Base-by-base conservation (phyloP, 345 rosid species). In the Euphorbia lathyris region DNA sequence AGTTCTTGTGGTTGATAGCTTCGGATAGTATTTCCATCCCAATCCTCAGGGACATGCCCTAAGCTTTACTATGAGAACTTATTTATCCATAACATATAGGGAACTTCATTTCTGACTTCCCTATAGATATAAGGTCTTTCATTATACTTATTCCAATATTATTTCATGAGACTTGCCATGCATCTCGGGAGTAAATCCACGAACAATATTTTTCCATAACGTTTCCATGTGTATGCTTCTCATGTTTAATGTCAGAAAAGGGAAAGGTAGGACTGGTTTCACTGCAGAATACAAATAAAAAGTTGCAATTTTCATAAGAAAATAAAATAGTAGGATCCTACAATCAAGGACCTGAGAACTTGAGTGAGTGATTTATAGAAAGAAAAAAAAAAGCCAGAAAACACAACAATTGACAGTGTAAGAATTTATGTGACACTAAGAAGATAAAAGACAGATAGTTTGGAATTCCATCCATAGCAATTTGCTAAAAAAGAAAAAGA, bases 271-370 rank as follows among this genome's bases (percentile, higher is more conserved):
- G 12, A 58, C 23, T 34, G 61, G 22, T 27, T 29, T 69, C 42
- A 27, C 57, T 59, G 20, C 58, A 59, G 25, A 25, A 27, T 23
- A 9, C 12, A 36, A 30, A 27, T 0, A 4, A 36, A 62, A n/a
- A 58, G 3, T 53, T 56, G 19, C 22, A 57, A 65, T 57, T 55
- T 20, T 43, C 61, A 45, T 16, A 43, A 32, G 12, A 57, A 72
- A 45, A 23, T 7, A 9, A 19, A 45, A 23, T 22, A 1, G 14
- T 34, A 60, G 20, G 23, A 53, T 26, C 55, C 32, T 19, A 63
- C 25, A 8, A 65, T 47, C 40, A 65, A 48, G 57, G 7, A 47
- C 8, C 12, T 25, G 48, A 53, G 2, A 7, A 36, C 25, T 22
- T 22, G 14, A 13, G 27, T 10, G 51, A 6, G 51, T 52, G 52